Percentiles rank a stretch among this genome's conserved stretches.
These are phyloP conservation scores for Fusarium temperatum DNA, from an alignment of 2,329 filamentous ascomycete genomes.

Conservation along the genomic window DNA sequence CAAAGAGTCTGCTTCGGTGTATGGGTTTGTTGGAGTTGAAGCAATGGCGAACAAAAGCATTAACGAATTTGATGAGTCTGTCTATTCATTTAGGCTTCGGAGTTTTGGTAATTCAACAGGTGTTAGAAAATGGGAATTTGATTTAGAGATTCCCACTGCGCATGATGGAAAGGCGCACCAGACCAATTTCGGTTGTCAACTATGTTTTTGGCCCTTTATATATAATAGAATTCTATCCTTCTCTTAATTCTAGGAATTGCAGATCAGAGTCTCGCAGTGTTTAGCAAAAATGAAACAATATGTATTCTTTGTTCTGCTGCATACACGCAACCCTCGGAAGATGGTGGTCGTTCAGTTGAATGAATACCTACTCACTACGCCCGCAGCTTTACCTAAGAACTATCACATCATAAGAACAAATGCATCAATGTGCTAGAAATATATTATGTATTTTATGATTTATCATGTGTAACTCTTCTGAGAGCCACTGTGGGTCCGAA, in stretches of 20 bases:
- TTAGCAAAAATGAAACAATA: background rate
- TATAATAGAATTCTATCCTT: background rate
- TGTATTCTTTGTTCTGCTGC: background rate
- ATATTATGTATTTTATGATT: too few species aligned
- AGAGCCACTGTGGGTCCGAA: background rate
- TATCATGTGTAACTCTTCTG: background rate
- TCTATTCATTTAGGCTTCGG: conserved; percentile 5
- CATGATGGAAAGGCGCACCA: background rate
- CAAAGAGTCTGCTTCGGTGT: background rate
- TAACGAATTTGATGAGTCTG: conserved; percentile 20
- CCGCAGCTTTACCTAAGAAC: background rate
- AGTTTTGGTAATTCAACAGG: conserved; percentile 14
- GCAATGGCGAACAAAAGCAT: conserved; percentile 12
- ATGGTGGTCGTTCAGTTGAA: background rate
- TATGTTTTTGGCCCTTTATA: too few species aligned
- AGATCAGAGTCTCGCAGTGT: background rate
- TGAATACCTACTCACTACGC: background rate
- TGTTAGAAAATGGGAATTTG: conserved; percentile 4
- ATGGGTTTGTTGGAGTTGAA: background rate
- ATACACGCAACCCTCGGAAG: background rate
- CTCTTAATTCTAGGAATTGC: background rate
- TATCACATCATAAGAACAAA: background rate
- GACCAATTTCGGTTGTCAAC: background rate
- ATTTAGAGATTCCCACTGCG: conserved; percentile 9
- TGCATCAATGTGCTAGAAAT: background rate